phyloP scores from a whole-genome alignment of 2,329 filamentous ascomycete genomes.

The Xylaria sp. region DNA sequence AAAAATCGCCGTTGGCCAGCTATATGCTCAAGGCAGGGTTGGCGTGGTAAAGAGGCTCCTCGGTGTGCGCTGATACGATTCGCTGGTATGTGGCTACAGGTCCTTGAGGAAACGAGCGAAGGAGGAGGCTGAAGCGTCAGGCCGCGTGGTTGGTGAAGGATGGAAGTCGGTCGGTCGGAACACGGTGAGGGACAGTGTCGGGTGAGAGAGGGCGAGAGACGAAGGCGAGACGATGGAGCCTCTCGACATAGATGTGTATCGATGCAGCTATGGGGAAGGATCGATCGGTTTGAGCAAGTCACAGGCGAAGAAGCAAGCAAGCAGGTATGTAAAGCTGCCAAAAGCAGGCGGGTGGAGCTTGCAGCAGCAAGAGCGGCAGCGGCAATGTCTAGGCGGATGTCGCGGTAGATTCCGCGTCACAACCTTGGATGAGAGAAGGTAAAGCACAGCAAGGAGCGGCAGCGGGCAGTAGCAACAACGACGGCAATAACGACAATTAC shows the following conservation, averaged over 20 bases:
- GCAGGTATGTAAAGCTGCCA: slow-evolving; percentile 25
- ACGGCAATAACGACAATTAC: slow-evolving; percentile 17
- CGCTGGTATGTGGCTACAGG: slow-evolving; percentile 17
- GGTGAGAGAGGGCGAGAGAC: slow-evolving; percentile 5
- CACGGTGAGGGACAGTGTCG: slow-evolving; percentile 15
- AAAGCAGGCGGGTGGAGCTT: slow-evolving; percentile 33
- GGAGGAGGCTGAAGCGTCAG: slow-evolving; percentile 3
- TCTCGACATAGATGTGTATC: slow-evolving; percentile 17
- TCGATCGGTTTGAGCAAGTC: slow-evolving; percentile 7
- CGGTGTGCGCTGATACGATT: slow-evolving; percentile 15
- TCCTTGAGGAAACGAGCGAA: slow-evolving; percentile 18
- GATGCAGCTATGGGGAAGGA: slow-evolving; percentile 17
- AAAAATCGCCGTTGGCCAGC: slow-evolving; percentile 8
- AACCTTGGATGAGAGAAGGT: slow-evolving; percentile 10
- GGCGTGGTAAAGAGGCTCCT: slow-evolving; percentile 9
- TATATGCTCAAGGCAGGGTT: neutral
- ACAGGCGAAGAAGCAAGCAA: neutral
- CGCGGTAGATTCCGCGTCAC: slow-evolving; percentile 35
- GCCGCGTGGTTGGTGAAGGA: slow-evolving; percentile 15
- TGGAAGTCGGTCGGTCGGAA: slow-evolving; percentile 23
- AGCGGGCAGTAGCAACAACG: neutral
- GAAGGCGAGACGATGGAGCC: slow-evolving; percentile 15
- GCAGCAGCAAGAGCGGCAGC: slow-evolving; percentile 15
- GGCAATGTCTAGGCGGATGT: slow-evolving; percentile 31
- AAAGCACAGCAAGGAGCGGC: slow-evolving; percentile 3